Base-by-base conservation (phyloP, 805 yeast species). In the Ogataea philodendri region DNA sequence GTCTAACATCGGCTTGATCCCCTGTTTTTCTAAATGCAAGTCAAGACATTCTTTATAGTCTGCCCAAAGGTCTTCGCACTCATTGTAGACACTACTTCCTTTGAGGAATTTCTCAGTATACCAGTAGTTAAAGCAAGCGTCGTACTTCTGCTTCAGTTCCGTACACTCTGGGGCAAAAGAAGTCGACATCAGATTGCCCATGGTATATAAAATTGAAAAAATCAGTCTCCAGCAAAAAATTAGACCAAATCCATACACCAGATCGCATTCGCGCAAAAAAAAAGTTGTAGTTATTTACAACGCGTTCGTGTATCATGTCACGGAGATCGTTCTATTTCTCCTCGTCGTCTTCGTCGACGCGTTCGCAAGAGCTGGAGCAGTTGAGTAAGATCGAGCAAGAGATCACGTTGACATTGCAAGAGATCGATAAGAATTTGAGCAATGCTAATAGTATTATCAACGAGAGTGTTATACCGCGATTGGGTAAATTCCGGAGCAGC, bases 101-200 rank as follows among this genome's bases (percentile, higher is more conserved):
- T 74, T 74, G 30, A 84, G 63, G 48, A 84, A 84, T 60, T 83
- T 84, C 50, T 93, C 97, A 5, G 93, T 80, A 59, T 93, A 93
- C 98, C 98, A 89, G 47, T 74, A 74, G 62, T 88, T 89, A 66
- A 93, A 93, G 60, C 98, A 93, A 53, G 80, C 83, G 57, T 93
- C 97, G 55, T 93, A 93, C 52, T 78, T 76, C 50, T 78, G 77
- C 62, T 93, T 93, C 39, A 82, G 74, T 22, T 78, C 84, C 15
- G 95, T 86, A 63, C 98, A 93, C 65, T 93, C 97, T 16, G 97
- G 96, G 22, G 98, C 97, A 69, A 93, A 84, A 42, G 96, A 87
- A 5, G 95, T 71, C 11, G 89, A 81, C 84, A 84, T 75, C 35
- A 68, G 59, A 61, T 78, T 79, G 32, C 88, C 88, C 87, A 81